Evolutionary conservation across 805 yeast genomes (phyloP).

Genomic region (Ogataea pignaliae): DNA sequence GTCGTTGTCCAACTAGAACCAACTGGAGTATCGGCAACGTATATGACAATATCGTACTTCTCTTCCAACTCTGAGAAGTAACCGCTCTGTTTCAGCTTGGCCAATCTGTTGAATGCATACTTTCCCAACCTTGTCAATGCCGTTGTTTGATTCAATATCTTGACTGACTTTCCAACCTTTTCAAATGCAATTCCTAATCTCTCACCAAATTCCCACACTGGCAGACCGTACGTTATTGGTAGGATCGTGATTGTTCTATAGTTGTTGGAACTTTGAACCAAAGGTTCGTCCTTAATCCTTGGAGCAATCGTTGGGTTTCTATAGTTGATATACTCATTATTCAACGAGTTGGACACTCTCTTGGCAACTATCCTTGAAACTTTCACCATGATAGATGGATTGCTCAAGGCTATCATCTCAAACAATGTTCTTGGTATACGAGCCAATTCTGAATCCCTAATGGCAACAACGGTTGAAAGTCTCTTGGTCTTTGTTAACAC

Average conservation of each 20-base stretch:
- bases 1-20: constrained; percentile 88
- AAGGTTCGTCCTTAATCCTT: constrained; percentile 29
- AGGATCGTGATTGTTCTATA: constrained; percentile 82
- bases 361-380: constrained; percentile 84
- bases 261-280: constrained; percentile 36
- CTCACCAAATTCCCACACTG: constrained; percentile 80
- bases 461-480: constrained; percentile 69
- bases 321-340: constrained; percentile 9
- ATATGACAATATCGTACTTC: constrained; percentile 78
- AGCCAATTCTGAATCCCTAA: constrained; percentile 91
- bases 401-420: constrained; percentile 75
- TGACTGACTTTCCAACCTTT: constrained; percentile 66
- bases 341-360: constrained; percentile 27
- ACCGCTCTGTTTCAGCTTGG: constrained; percentile 81
- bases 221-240: constrained; percentile 78
- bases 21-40: constrained; percentile 80
- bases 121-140: constrained; percentile 78
- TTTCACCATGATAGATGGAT: constrained; percentile 87
- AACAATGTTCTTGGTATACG: constrained; percentile 87
- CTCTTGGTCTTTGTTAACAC: constrained; percentile 78
- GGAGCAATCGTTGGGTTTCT: constrained; percentile 25
- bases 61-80: constrained; percentile 90
- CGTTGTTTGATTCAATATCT: constrained; percentile 78
- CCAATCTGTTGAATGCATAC: constrained; percentile 87
- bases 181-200: constrained; percentile 67